phyloP scores from a whole-genome alignment of 1,139 yeast species.

The Yamadazyma triangularis region DNA sequence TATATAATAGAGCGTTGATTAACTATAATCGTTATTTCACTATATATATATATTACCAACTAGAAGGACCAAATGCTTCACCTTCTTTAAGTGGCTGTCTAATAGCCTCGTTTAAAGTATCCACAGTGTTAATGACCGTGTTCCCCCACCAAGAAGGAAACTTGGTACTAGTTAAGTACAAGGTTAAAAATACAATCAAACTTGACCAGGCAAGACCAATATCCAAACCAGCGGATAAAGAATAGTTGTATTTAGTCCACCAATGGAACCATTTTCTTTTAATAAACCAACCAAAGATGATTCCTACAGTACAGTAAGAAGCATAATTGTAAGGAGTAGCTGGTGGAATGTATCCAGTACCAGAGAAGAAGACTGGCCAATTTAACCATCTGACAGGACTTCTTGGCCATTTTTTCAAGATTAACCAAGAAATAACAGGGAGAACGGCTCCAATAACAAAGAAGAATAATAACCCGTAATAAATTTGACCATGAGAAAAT shows the following conservation, averaged over 20 bases:
- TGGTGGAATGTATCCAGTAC: constrained; percentile 46
- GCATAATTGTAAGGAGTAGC: constrained; percentile 43
- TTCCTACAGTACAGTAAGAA: constrained; percentile 33
- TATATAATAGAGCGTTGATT: too few relatives aligned
- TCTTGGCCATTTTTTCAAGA: constrained; percentile 15
- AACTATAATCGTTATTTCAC: too few relatives aligned
- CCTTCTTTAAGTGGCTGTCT: constrained; percentile 11
- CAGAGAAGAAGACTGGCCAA: constrained; percentile 47
- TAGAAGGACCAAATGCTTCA: constrained; percentile 17
- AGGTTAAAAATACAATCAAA: constrained; percentile 36
- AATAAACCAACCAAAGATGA: constrained; percentile 25
- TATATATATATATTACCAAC: constrained; percentile 11
- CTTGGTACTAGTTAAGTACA: constrained; percentile 22
- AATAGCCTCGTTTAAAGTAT: constrained; percentile 9
- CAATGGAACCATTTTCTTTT: constrained; percentile 39
- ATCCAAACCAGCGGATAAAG: constrained; percentile 41
- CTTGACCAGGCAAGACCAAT: constrained; percentile 40
- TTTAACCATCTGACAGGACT: constrained; percentile 37
- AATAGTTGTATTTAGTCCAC: constrained; percentile 42
- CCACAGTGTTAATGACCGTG: constrained; percentile 7
- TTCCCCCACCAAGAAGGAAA: constrained; percentile 40
- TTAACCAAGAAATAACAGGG: constrained; percentile 41
- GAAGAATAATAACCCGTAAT: constrained; percentile 37
- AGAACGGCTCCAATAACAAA: constrained; percentile 34
- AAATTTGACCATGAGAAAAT: constrained; percentile 35